Conservation (phyloP, 345 rosid genomes). For the Syzygium aqueum region DNA sequence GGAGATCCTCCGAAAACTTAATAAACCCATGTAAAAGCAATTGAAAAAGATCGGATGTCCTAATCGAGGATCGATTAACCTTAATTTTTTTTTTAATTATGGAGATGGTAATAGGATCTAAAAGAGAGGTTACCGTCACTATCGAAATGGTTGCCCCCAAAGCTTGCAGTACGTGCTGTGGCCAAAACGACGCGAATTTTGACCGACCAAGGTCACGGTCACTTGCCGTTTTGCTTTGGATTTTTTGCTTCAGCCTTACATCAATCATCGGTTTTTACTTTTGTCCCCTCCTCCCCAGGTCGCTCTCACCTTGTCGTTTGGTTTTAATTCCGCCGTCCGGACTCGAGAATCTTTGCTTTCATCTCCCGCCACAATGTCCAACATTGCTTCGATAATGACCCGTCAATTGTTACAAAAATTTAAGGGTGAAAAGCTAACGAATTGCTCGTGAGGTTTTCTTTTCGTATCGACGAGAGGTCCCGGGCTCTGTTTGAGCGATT, state of each 20-base stretch:
- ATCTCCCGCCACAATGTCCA: not conserved
- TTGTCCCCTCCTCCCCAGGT: not conserved
- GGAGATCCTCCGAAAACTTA: not conserved
- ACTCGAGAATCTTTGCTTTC: constrained; percentile 3
- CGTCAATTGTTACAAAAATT: not conserved
- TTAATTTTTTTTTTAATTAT: not conserved
- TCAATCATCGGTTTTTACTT: not conserved
- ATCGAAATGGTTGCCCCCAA: constrained; percentile 4
- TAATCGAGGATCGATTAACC: not conserved
- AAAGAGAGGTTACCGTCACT: not conserved
- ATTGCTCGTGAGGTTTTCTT: not conserved
- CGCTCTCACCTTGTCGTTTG: not conserved
- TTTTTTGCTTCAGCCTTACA: not conserved
- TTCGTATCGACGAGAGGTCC: not conserved
- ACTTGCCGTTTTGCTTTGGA: not conserved
- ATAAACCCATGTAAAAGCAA: not conserved
- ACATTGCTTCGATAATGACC: not conserved
- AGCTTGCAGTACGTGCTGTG: not conserved
- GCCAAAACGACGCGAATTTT: not conserved
- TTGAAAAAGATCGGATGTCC: not conserved
- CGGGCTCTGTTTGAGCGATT: not conserved
- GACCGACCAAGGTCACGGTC: not conserved
- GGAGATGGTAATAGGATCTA: not conserved
- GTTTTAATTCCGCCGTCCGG: not conserved
- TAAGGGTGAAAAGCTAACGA: not conserved